Conservation (phyloP, 2,329 filamentous ascomycete genomes). For the Aspergillus sp. region DNA sequence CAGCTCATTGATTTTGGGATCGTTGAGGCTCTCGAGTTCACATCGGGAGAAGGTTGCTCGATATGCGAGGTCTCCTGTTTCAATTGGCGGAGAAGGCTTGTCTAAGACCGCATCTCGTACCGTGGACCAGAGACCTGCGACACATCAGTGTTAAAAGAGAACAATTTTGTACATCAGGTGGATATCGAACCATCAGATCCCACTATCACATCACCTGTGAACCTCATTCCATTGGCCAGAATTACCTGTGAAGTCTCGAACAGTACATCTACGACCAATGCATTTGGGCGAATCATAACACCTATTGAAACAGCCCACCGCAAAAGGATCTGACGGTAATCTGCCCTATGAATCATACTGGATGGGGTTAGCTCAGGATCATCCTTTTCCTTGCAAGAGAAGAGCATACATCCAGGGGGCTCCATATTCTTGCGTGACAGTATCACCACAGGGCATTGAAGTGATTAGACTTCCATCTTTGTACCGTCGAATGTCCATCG, state of each 20-base stretch:
- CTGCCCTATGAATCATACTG: constrained; percentile 23
- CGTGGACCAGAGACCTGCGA: constrained; percentile 17
- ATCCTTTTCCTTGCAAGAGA: neutral
- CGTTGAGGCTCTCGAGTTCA: constrained; percentile 50
- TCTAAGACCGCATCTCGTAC: constrained; percentile 31
- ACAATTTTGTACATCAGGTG: neutral
- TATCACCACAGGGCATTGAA: constrained; percentile 22
- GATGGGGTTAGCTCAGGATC: neutral
- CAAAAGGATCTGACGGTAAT: constrained; percentile 19
- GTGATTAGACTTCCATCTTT: constrained; percentile 17
- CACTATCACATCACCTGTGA: constrained; percentile 19
- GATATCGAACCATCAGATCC: constrained; percentile 18
- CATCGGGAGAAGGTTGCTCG: constrained; percentile 53
- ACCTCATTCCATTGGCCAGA: constrained; percentile 5
- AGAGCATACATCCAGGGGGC: constrained; percentile 24
- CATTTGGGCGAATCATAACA: constrained; percentile 6
- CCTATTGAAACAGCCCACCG: constrained; percentile 16
- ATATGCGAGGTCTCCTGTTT: constrained; percentile 65
- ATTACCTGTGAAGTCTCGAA: constrained; percentile 6
- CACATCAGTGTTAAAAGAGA: neutral
- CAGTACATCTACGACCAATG: constrained; percentile 8
- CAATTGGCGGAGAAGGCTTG: constrained; percentile 44
- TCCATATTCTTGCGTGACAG: constrained; percentile 20
- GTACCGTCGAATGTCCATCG: constrained; percentile 21
- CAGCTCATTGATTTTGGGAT: constrained; percentile 34